These are phyloP conservation scores for Ogataea naganishii DNA, from an alignment of 805 yeast genomes.

Conservation along the genomic window DNA sequence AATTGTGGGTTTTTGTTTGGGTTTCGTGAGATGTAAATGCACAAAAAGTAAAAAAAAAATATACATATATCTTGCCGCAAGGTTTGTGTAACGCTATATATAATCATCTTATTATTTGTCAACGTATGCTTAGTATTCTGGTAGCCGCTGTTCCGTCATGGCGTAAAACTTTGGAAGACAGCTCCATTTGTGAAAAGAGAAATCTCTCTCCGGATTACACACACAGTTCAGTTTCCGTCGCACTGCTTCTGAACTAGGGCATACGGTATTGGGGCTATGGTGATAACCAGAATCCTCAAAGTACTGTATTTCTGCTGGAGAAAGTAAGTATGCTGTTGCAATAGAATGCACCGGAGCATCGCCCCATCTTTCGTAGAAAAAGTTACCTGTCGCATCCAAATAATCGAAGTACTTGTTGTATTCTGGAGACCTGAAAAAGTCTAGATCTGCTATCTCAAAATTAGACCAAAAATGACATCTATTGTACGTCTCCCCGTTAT, in stretches of 20 bases:
- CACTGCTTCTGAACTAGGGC: conserved; percentile 41
- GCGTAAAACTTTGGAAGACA: conserved; percentile 37
- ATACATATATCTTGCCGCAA: too few species aligned
- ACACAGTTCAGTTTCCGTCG: conserved; percentile 39
- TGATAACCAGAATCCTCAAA: conserved; percentile 53
- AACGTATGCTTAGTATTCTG: background rate
- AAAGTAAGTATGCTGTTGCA: conserved; percentile 48
- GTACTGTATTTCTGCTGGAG: conserved; percentile 43
- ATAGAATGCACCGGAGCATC: conserved; percentile 70
- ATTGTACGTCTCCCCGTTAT: conserved; percentile 36
- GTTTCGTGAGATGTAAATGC: too few species aligned
- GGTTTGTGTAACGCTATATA: too few species aligned
- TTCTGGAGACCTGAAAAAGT: conserved; percentile 48
- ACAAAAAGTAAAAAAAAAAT: too few species aligned
- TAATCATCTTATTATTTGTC: background rate
- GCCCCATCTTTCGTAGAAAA: conserved; percentile 74
- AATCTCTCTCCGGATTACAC: conserved; percentile 39
- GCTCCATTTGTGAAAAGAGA: conserved; percentile 41
- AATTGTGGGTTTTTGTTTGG: background rate
- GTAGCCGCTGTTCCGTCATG: background rate
- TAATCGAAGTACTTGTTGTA: conserved; percentile 45
- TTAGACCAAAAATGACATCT: conserved; percentile 59
- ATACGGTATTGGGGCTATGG: conserved; percentile 48
- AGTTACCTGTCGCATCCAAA: conserved; percentile 55
- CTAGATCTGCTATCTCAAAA: conserved; percentile 55